These are phyloP conservation scores for Blastocystis sp. DNA, from an alignment of 352 stramenopile genomes.

Conservation along the genomic window DNA sequence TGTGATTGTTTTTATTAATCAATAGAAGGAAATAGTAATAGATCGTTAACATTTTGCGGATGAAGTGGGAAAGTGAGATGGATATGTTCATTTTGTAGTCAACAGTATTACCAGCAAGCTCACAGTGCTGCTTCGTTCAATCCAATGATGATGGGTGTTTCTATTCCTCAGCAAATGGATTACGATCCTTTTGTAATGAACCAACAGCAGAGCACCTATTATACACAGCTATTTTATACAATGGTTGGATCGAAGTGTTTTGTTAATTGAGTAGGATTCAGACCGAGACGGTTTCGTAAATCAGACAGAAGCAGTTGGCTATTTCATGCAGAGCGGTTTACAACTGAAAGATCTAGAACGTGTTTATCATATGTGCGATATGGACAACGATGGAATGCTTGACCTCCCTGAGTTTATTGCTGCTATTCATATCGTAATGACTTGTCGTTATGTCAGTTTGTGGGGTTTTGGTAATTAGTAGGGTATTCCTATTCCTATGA, in stretches of 20 bases:
- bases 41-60: background rate
- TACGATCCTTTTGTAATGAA: slow-evolving; percentile 28
- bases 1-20: background rate
- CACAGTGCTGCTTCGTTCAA: background rate
- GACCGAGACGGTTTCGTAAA: slow-evolving; percentile 31
- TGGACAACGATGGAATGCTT: slow-evolving; percentile 38
- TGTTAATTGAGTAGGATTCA: slow-evolving; percentile 29
- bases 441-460: slow-evolving; percentile 5
- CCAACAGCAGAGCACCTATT: background rate
- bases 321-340: slow-evolving; percentile 38
- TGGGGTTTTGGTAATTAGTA: background rate
- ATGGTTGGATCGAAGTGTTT: background rate
- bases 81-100: slow-evolving; percentile 14
- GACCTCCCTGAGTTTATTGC: slow-evolving; percentile 32
- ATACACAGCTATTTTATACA: slow-evolving; percentile 33
- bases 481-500: slow-evolving; percentile 34
- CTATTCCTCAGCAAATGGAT: background rate
- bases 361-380: slow-evolving; percentile 55
- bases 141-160: slow-evolving; percentile 16
- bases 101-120: slow-evolving; percentile 45
- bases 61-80: slow-evolving; percentile 15
- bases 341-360: background rate
- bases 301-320: slow-evolving; percentile 33
- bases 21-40: background rate
- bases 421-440: slow-evolving; percentile 56